Base-by-base conservation (phyloP, 2,329 filamentous ascomycete genomes). In the Xylariaceae sp. region DNA sequence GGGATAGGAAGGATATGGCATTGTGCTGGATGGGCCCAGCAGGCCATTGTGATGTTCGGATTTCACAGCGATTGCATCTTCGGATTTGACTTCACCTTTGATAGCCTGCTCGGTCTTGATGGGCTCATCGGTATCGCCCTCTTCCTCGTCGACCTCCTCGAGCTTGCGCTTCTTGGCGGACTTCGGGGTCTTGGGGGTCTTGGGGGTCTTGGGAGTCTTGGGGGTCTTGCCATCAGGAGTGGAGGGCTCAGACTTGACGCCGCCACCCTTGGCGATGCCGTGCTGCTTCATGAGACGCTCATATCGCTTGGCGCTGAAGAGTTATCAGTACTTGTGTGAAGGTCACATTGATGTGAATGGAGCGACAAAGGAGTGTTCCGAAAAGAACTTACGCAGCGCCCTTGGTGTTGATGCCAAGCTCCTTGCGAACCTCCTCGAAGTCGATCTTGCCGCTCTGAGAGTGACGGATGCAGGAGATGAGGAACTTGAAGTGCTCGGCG, bases 401-500 rank as follows among this genome's bases (percentile, higher is more conserved):
- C 67, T 86, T 86, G 66, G 70, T 74, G 32, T 84, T 74, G 35
- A 89, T 85, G 18, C 66, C 69, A 39, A 83, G 80, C 58, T 87
- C 83, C 14, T 74, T 69, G 11, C 82, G 82, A n/a, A 89, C 86
- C 43, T 75, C 73, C 6, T 67, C 69, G 57, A 87, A 89, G 60
- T 89, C 80, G 6, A 86, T 75, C 85, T 88, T 48, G 14, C 17
- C 3, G 39, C 6, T 52, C 64, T 30, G 65, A 56, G 80, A 77
- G 66, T 83, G 68, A 46, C 77, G 75, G 64, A 88, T 85, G 67
- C 85, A 88, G 46, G 74, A 73, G 43, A 88, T 75, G 19, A 89
- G 72, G 63, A 89, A 87, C 53, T 76, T 78, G 67, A 87, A 75
- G 58, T 86, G 82, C 0, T 68, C 68, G 27, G 81, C 74, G 17